phyloP scores from a whole-genome alignment of 148 eudicot species.

The Mesembryanthemum crystallinum region DNA sequence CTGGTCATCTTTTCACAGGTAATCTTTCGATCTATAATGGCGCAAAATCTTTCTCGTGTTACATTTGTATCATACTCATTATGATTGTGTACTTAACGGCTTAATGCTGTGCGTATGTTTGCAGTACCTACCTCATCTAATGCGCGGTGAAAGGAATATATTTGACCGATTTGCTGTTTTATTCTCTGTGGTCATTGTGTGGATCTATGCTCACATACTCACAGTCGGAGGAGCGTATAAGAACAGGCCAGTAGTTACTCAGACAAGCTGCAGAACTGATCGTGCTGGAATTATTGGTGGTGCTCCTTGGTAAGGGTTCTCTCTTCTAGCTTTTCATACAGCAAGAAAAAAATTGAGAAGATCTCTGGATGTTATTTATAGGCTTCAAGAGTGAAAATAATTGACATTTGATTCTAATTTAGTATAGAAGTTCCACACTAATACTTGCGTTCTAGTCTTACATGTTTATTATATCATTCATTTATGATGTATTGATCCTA shows the following conservation, averaged over 20 bases:
- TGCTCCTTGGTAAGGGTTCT: conserved; percentile 66
- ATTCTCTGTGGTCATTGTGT: conserved; percentile 74
- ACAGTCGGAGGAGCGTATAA: conserved; percentile 91
- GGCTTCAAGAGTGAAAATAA: neutral
- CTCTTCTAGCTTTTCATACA: neutral
- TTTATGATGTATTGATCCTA: neutral
- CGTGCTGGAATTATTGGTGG: conserved; percentile 78
- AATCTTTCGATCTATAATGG: neutral
- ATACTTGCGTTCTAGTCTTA: neutral
- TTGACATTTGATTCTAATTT: too few relatives aligned
- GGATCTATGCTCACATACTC: conserved; percentile 83
- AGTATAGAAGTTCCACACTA: too few relatives aligned
- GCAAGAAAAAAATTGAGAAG: too few relatives aligned
- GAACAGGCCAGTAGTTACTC: conserved; percentile 53
- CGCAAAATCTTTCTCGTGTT: neutral
- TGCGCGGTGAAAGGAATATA: conserved; percentile 52
- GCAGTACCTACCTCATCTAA: conserved; percentile 80
- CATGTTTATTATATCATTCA: too few relatives aligned
- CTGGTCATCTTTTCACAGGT: conserved; percentile 81
- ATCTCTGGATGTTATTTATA: neutral
- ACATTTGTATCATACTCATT: neutral
- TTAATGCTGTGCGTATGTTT: conserved; percentile 19
- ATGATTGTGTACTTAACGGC: neutral
- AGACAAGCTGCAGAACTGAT: conserved; percentile 82
- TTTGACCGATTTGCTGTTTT: conserved; percentile 79